Evolutionary conservation across 2,329 filamentous ascomycete genomes (phyloP).

Genomic region (Teratosphaeria zuluensis): DNA sequence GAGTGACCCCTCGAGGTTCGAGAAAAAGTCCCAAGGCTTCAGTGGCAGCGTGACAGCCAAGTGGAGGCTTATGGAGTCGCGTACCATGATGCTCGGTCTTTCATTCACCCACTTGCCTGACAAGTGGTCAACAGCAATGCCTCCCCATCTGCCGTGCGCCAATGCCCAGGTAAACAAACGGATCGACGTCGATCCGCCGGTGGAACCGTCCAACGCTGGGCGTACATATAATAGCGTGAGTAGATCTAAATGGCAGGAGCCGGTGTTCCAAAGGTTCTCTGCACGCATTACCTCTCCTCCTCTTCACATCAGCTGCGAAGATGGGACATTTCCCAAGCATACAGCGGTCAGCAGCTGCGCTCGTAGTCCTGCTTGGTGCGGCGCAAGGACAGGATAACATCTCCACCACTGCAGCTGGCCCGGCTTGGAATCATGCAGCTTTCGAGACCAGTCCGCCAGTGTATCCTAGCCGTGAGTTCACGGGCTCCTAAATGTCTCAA

Average conservation of each 20-base stretch:
- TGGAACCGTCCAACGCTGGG: neutral
- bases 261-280: neutral
- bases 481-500: neutral
- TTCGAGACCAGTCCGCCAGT: slow-evolving; percentile 19
- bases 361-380: neutral
- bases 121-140: neutral
- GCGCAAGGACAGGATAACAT: slow-evolving; percentile 6
- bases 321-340: neutral
- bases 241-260: neutral
- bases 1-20: neutral
- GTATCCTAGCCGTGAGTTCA: slow-evolving; percentile 20
- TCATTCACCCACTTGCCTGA: neutral
- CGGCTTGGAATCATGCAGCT: slow-evolving; percentile 14
- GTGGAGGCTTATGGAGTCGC: neutral
- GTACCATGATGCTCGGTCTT: neutral
- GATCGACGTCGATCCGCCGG: neutral
- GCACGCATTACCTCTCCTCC: neutral
- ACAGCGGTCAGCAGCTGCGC: slow-evolving; percentile 1
- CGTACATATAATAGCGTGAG: neutral
- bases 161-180: neutral
- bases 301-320: neutral
- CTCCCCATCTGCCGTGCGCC: neutral
- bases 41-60: neutral
- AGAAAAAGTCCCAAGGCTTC: neutral
- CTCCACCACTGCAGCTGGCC: slow-evolving; percentile 4